Percentiles rank a stretch among this genome's conserved stretches.
These are phyloP conservation scores for Isoetes taiwanensis DNA, from an alignment of 75 land plant genomes.

Conservation along the genomic window DNA sequence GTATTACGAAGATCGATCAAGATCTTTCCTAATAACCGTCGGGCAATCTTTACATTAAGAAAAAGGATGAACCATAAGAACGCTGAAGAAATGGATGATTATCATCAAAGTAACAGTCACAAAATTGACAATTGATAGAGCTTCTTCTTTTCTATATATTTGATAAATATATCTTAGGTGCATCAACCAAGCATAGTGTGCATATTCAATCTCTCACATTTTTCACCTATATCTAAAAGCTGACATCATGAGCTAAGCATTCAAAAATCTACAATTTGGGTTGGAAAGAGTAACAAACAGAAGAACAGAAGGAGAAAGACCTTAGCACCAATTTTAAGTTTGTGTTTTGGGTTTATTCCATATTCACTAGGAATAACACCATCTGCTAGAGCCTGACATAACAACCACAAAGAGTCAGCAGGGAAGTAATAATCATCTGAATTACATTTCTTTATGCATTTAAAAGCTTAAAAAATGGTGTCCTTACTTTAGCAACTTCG, in stretches of 20 bases:
- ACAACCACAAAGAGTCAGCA: slow-evolving; percentile 2
- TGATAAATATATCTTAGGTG: too few species aligned
- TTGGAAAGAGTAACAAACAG: neutral
- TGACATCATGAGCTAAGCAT: too few species aligned
- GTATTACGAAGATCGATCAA: slow-evolving; percentile 92
- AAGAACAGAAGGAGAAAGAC: slow-evolving; percentile 20
- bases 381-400: slow-evolving; percentile 82
- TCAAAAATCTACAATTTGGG: too few species aligned
- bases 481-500: slow-evolving; percentile 83
- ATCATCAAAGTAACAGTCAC: too few species aligned
- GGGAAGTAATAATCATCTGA: neutral
- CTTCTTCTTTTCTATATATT: too few species aligned
- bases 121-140: too few species aligned
- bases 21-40: slow-evolving; percentile 85
- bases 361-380: slow-evolving; percentile 99
- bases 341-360: slow-evolving; percentile 94
- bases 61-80: neutral
- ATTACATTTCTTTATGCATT: too few species aligned
- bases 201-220: too few species aligned
- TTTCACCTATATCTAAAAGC: too few species aligned
- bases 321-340: slow-evolving; percentile 98
- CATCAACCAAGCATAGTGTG: too few species aligned
- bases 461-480: too few species aligned
- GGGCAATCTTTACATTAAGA: slow-evolving; percentile 60
- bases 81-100: too few species aligned